Evolutionary conservation across 768 basidiomycete genomes (phyloP), one percentile per base, ranked within the genome.

Genomic region (Lactifluus volemus): DNA sequence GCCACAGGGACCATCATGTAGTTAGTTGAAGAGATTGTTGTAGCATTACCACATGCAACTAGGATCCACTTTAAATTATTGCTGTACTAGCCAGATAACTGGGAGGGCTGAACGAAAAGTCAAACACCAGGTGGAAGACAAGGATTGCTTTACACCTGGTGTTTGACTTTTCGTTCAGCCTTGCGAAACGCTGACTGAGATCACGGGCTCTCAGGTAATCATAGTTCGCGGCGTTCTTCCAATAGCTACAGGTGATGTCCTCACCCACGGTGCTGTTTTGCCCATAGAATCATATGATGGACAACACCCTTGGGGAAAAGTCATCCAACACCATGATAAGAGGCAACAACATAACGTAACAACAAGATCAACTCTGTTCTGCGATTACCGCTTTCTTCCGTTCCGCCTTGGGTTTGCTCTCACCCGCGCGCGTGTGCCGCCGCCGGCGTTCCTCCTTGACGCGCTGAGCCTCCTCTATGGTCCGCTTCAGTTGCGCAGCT

Each of bases 361-460:
- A n/a, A 50, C 4, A 30, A 10, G 10, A 19, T 48, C 72, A 87
- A 50, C 78, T 79, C 77, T 96, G 92, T 75, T 94, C 91, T 49
- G 79, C 78, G 63, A 93, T 75, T 63, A 98, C 89, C 45, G 86
- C 76, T 72, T 89, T 95, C 76, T 93, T 94, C 73, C 87, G 83
- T 79, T 94, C 94, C 44, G 93, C 83, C 70, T 88, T 91, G 9
- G 96, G 96, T 70, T 93, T 97, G 73, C 73, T 82, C 71, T 86
- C 84, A 48, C 93, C 94, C 12, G 84, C 84, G 30, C 92, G 80
- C 7, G 95, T 88, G 71, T 98, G 96, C 69, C 86, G 88, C 71
- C 95, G 78, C 64, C 96, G 79, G 65, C 94, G 82, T 71, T 98
- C 95, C 68, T 99, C 94, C 76, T 97, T 98, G 79, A 88, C 89